Evolutionary conservation across 805 yeast genomes (phyloP).

Genomic region (Maudiozyma turicensis): DNA sequence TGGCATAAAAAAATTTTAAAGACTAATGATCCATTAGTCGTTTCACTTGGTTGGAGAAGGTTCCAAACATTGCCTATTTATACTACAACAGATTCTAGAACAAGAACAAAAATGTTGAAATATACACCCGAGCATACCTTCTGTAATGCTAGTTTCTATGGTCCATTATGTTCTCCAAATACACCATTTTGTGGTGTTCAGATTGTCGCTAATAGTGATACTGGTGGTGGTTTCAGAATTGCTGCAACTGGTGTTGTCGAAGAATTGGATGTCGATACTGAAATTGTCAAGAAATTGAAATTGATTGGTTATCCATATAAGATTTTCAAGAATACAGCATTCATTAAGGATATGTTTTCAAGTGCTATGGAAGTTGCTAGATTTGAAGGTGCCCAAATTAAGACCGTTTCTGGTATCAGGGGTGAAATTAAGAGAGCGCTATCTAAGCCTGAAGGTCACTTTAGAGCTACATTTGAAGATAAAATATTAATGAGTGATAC

Average conservation of each 20-base stretch:
- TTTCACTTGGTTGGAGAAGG: slow-evolving; percentile 96
- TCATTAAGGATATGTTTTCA: slow-evolving; percentile 92
- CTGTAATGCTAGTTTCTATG: slow-evolving; percentile 92
- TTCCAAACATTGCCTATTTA: slow-evolving; percentile 94
- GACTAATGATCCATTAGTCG: slow-evolving; percentile 87
- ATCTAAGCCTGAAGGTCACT: slow-evolving; percentile 89
- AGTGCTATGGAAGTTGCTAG: slow-evolving; percentile 91
- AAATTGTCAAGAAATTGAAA: slow-evolving; percentile 91
- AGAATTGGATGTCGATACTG: slow-evolving; percentile 79
- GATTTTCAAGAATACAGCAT: slow-evolving; percentile 91
- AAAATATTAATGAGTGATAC: slow-evolving; percentile 86
- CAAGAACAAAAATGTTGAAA: slow-evolving; percentile 94
- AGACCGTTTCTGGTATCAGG: slow-evolving; percentile 93
- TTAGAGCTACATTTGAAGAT: slow-evolving; percentile 95
- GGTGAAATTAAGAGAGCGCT: slow-evolving; percentile 96
- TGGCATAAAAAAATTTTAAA: slow-evolving; percentile 97
- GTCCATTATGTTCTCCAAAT: slow-evolving; percentile 94
- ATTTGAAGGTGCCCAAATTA: slow-evolving; percentile 94
- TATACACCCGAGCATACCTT: slow-evolving; percentile 98
- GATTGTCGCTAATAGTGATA: slow-evolving; percentile 69
- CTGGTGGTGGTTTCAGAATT: slow-evolving; percentile 85
- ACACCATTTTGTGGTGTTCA: slow-evolving; percentile 96
- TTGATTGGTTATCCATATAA: slow-evolving; percentile 92
- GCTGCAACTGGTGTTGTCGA: slow-evolving; percentile 96
- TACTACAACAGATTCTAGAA: slow-evolving; percentile 94